Conservation (phyloP, 441 rosid genomes). For the Erodium moschatum region DNA sequence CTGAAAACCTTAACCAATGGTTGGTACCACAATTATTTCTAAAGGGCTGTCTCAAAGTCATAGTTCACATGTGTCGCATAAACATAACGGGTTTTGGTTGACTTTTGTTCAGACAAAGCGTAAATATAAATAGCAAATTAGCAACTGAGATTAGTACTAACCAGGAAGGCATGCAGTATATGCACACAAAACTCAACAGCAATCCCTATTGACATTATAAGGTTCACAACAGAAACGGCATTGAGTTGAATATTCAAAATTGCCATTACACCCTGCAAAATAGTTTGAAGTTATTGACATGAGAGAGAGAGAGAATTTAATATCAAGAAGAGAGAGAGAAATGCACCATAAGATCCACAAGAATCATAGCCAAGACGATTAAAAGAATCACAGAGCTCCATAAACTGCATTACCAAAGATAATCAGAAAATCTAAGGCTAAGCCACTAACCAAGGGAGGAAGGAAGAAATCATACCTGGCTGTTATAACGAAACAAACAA, state of each 20-base stretch:
- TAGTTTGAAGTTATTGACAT: conserved; percentile 6
- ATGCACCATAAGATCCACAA: conserved; percentile 52
- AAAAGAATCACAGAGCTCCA: conserved; percentile 57
- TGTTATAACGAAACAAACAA: conserved; percentile 51
- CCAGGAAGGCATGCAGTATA: conserved; percentile 52
- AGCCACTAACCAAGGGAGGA: conserved; percentile 5
- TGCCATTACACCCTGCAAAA: conserved; percentile 54
- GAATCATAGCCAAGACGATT: conserved; percentile 50
- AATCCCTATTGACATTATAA: conserved; percentile 59
- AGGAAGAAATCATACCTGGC: conserved; percentile 42
- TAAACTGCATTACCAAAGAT: conserved; percentile 34
- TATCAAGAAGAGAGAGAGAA: background rate
- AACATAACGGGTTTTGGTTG: too few species aligned
- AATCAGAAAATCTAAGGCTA: conserved; percentile 6
- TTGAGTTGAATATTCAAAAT: conserved; percentile 53
- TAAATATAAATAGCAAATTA: background rate
- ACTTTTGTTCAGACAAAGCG: background rate
- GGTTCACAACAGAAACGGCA: conserved; percentile 59
- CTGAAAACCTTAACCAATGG: background rate
- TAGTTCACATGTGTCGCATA: too few species aligned
- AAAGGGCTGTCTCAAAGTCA: background rate
- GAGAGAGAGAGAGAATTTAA: too few species aligned
- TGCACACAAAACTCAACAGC: conserved; percentile 64
- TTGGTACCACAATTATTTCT: background rate
- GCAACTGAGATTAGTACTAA: conserved; percentile 23